Evolutionary conservation across 2,329 filamentous ascomycete species (phyloP).

Genomic region (Fusarium nodosum): DNA sequence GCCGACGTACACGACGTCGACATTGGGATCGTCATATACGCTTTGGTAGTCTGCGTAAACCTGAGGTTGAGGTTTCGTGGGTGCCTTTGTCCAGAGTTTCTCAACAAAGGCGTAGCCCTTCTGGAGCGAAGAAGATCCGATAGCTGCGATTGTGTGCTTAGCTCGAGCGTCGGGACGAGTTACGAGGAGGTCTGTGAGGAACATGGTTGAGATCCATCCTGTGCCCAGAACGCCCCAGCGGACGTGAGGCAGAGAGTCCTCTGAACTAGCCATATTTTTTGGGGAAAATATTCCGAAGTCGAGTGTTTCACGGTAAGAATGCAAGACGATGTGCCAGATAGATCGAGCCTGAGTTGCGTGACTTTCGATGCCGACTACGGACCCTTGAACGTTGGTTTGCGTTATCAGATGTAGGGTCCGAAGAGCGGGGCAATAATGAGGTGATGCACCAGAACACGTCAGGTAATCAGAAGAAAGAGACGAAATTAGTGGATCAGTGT

Average conservation of each 20-base stretch:
- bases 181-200: constrained; percentile 12
- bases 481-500: no score
- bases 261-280: not conserved
- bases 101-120: constrained; percentile 16
- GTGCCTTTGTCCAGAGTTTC: constrained; percentile 17
- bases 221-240: constrained; percentile 32
- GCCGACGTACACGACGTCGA: constrained; percentile 62
- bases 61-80: constrained; percentile 3
- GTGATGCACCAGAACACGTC: not conserved
- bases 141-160: constrained; percentile 12
- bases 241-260: constrained; percentile 4
- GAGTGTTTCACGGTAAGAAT: not conserved
- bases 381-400: not conserved
- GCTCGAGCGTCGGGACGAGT: constrained; percentile 18
- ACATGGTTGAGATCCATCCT: constrained; percentile 38
- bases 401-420: not conserved
- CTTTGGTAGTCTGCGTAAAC: constrained; percentile 50
- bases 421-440: constrained; percentile 4
- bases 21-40: constrained; percentile 57
- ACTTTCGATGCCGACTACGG: not conserved
- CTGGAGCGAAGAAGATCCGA: constrained; percentile 2
- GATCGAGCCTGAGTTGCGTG: not conserved
- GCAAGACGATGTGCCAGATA: not conserved
- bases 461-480: not conserved
- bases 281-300: constrained; percentile 5